phyloP scores from a whole-genome alignment of 768 basidiomycete species.

The Naganishia vishniacii region DNA sequence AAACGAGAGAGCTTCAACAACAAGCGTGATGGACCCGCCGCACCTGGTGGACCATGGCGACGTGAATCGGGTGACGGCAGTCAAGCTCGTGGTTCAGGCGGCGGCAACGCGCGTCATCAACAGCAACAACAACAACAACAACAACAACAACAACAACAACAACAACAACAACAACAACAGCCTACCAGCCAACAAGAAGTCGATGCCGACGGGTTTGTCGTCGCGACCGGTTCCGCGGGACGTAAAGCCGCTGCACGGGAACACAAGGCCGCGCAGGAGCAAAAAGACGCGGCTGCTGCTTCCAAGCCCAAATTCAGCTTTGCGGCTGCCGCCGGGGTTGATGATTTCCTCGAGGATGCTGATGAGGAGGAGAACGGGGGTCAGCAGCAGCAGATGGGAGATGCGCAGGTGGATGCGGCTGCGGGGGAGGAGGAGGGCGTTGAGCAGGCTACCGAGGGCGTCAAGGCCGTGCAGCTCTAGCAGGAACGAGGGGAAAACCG shows the following conservation, averaged over 20 bases:
- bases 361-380: conserved; percentile 28
- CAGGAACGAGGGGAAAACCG: not conserved
- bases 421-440: conserved; percentile 30
- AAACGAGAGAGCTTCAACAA: conserved; percentile 13
- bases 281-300: conserved; percentile 23
- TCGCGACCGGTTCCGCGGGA: conserved; percentile 22
- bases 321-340: conserved; percentile 60
- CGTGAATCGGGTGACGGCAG: not conserved
- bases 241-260: conserved; percentile 14
- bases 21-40: conserved; percentile 5
- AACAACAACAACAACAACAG: conserved; percentile 5
- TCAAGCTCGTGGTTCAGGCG: no score
- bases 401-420: conserved; percentile 27
- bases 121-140: no score
- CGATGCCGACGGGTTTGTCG: conserved; percentile 35
- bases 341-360: conserved; percentile 33
- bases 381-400: conserved; percentile 23
- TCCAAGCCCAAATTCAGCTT: conserved; percentile 75
- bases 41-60: conserved; percentile 4
- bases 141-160: not conserved
- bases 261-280: conserved; percentile 18
- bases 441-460: conserved; percentile 31
- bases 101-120: no score
- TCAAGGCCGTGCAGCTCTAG: conserved; percentile 25
- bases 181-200: conserved; percentile 10